Percentiles rank a stretch among this genome's conserved stretches.
These are phyloP conservation scores for Oemleria cerasiformis DNA, from an alignment of 306 rosid genomes.

Conservation along the genomic window DNA sequence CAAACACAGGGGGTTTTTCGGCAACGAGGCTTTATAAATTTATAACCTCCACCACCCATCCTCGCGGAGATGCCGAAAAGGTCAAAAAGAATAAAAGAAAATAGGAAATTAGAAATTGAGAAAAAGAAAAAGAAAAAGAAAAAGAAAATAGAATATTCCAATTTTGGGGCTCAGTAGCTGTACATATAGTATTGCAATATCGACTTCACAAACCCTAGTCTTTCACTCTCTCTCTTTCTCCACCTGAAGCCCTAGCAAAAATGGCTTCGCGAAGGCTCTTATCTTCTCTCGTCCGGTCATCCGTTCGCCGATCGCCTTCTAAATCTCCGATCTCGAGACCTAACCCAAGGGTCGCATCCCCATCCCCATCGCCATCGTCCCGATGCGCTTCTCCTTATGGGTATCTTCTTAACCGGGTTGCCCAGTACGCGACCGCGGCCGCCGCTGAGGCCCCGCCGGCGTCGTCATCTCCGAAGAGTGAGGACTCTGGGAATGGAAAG, in stretches of 20 bases:
- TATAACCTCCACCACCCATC: background rate
- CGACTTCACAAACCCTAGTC: constrained; percentile 56
- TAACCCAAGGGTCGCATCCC: constrained; percentile 45
- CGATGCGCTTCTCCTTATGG: constrained; percentile 64
- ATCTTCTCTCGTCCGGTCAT: constrained; percentile 71
- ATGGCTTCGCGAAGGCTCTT: constrained; percentile 88
- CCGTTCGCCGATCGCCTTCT: constrained; percentile 57
- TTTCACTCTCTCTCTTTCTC: constrained; percentile 21
- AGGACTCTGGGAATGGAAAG: constrained; percentile 52
- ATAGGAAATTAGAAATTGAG: background rate
- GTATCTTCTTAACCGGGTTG: constrained; percentile 58
- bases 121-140: background rate
- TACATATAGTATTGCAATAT: constrained; percentile 28
- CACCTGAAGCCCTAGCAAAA: constrained; percentile 31
- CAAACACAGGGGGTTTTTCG: background rate
- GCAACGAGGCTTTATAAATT: background rate
- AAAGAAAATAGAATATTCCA: constrained; percentile 7
- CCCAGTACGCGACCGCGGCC: constrained; percentile 70
- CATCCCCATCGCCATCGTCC: constrained; percentile 29
- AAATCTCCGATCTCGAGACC: constrained; percentile 55
- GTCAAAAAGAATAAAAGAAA: background rate
- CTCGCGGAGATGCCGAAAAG: background rate
- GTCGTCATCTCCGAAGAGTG: constrained; percentile 31
- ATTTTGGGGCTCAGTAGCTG: constrained; percentile 19
- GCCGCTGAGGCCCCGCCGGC: constrained; percentile 44